Conservation (phyloP, 2,329 filamentous ascomycete genomes). For the Leptodontidium sp. region DNA sequence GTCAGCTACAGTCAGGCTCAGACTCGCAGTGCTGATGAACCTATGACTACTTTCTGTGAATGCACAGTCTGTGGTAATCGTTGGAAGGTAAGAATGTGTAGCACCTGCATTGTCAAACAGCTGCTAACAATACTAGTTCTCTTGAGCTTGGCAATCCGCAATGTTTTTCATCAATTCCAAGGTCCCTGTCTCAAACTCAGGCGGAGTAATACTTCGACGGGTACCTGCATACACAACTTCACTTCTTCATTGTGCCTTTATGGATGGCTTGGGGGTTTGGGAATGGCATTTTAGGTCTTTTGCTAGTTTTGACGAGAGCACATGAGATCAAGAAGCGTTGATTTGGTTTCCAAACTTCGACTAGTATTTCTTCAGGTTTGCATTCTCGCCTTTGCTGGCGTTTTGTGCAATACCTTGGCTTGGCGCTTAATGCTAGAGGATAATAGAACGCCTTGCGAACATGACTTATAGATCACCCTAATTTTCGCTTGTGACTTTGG, state of each 20-base stretch:
- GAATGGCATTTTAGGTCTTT: conserved; percentile 3
- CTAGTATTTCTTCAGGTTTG: not conserved
- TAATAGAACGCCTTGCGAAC: conserved; percentile 14
- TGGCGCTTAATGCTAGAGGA: conserved; percentile 14
- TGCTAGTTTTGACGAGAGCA: not conserved
- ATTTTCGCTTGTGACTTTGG: not conserved
- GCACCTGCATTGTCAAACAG: conserved; percentile 39
- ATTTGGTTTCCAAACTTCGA: not conserved
- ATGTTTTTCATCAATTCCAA: not conserved
- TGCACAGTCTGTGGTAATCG: conserved; percentile 74
- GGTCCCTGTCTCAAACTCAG: not conserved
- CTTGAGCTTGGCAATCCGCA: conserved; percentile 34
- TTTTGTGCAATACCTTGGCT: conserved; percentile 19
- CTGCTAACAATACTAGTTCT: conserved; percentile 44
- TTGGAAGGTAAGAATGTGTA: conserved; percentile 67
- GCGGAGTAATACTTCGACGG: not conserved
- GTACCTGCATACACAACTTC: conserved; percentile 28
- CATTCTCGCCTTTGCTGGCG: conserved; percentile 12
- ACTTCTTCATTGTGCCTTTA: conserved; percentile 38
- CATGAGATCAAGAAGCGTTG: conserved; percentile 6
- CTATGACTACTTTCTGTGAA: conserved; percentile 81
- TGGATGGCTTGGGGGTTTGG: conserved; percentile 45
- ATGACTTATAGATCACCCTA: not conserved
- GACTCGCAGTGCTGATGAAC: conserved; percentile 94
- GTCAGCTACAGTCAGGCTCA: conserved; percentile 97